Conservation (phyloP, 768 basidiomycete genomes). For the Leccinum ochraceum region DNA sequence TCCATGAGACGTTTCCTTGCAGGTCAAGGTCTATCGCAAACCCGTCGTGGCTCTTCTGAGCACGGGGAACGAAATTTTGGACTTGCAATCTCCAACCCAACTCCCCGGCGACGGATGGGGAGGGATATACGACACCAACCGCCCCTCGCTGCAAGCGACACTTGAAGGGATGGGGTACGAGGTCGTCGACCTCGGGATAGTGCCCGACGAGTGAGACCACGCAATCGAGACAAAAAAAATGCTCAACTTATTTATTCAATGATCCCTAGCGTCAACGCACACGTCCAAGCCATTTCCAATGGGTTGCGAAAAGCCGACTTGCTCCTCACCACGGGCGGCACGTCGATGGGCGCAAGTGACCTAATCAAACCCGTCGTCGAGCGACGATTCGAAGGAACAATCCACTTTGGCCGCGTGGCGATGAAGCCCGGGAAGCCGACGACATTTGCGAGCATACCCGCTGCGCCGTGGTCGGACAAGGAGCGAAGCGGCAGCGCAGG, state of each 20-base stretch:
- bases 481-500: background rate
- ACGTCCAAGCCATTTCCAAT: constrained; percentile 53
- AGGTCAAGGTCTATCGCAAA: constrained; percentile 72
- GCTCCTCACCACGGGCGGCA: constrained; percentile 84
- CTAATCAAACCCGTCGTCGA: constrained; percentile 89
- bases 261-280: constrained; percentile 50
- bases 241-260: background rate
- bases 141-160: constrained; percentile 72
- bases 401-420: constrained; percentile 85
- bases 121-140: constrained; percentile 83
- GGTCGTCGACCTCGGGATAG: constrained; percentile 80
- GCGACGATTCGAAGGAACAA: constrained; percentile 66
- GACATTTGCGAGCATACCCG: constrained; percentile 79
- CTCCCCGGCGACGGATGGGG: constrained; percentile 51
- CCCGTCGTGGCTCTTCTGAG: constrained; percentile 81
- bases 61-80: constrained; percentile 82
- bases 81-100: constrained; percentile 49
- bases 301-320: constrained; percentile 71
- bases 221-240: background rate
- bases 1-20: background rate
- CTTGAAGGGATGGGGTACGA: constrained; percentile 74
- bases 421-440: constrained; percentile 90
- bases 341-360: constrained; percentile 89
- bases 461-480: background rate
- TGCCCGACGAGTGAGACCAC: constrained; percentile 61